Base-by-base conservation (phyloP, 2,329 filamentous ascomycete species). In the Cryphonectria nitschkei region DNA sequence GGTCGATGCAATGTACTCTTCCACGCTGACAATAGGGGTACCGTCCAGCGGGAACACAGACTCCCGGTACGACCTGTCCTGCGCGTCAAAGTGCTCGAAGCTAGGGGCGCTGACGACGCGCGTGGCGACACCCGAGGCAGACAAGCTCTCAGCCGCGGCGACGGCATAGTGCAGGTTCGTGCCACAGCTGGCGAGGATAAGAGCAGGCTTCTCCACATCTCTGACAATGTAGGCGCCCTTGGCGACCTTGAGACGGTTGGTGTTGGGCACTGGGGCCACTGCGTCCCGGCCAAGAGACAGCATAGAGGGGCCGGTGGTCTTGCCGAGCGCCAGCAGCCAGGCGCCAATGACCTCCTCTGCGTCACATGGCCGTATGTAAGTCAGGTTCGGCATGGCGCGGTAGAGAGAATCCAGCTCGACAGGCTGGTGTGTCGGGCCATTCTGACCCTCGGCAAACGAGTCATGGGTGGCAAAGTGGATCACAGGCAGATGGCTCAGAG, bases 381-480 rank as follows among this genome's bases (percentile, higher is more conserved):
- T 79, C 0, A 90, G 73, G 71, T 90, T 89, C 0, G 88, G 88
- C 88, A 90, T 90, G 34, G 88, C 85, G 5, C 89, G 85, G 76
- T 88, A 90, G 2, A 90, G 80, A 0, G 84, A 78, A 13, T 85
- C 84, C 0, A 90, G 80, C 50, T 84, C 88, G 41, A 90, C 85
- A 2, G 88, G 88, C 76, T 90, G 88, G 73, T 90, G 88, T 0
- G 88, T 90, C 0, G 88, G 88, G 0, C 88, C 88, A 73, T 90
- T 85, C 73, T 90, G 85, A 1, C 89, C 88, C 52, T 83, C 86
- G 29, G 85, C 88, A 62, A 90, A 87, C 9, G 82, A 85, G 79
- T 90, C 88, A 77, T 90, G 88, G 0, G 88, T 90, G 1, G 88
- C 89, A 43, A 86, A 81, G 75, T 90, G 88, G 67, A 90, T 89